A percentile compares a stretch with the other conserved stretches of the same genome.
Conservation (phyloP, 2,329 filamentous ascomycete genomes). For the Thelonectria discophora region DNA sequence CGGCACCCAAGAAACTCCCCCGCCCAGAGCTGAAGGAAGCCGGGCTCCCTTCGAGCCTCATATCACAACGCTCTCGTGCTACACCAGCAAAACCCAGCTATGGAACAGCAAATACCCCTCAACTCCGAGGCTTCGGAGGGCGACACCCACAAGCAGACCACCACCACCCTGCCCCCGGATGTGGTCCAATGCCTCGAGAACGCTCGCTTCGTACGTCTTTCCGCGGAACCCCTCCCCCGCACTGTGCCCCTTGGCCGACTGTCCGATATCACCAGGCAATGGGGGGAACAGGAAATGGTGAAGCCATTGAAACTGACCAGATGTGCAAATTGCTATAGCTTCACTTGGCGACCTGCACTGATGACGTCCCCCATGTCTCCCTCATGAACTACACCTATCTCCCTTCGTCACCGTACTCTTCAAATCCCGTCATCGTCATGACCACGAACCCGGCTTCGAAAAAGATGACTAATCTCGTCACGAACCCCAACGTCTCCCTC, state of each 20-base stretch:
- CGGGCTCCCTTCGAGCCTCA: no score
- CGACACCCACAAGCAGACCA: constrained; percentile 74
- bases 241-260: constrained; percentile 21
- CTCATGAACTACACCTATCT: constrained; percentile 99
- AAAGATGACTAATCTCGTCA: constrained; percentile 82
- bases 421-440: constrained; percentile 89
- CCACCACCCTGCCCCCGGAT: constrained; percentile 78
- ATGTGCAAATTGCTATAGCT: constrained; percentile 64
- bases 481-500: constrained; percentile 88
- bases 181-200: constrained; percentile 93
- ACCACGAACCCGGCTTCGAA: constrained; percentile 83
- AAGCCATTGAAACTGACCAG: constrained; percentile 21
- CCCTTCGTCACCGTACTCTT: constrained; percentile 74
- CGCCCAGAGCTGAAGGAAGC: no score
- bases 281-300: no score
- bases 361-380: constrained; percentile 87
- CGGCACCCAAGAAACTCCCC: constrained; percentile 24
- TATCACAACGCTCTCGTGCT: constrained; percentile 5
- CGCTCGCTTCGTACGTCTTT: constrained; percentile 81
- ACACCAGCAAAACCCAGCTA: constrained; percentile 36
- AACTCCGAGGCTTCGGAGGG: constrained; percentile 80
- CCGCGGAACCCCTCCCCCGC: constrained; percentile 24
- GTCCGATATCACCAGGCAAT: background rate
- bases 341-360: constrained; percentile 89
- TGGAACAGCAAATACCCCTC: constrained; percentile 74